Evolutionary conservation across 2,329 filamentous ascomycete genomes (phyloP), one percentile per base, ranked within the genome.

Genomic region (Ascocoryne sarcoides): DNA sequence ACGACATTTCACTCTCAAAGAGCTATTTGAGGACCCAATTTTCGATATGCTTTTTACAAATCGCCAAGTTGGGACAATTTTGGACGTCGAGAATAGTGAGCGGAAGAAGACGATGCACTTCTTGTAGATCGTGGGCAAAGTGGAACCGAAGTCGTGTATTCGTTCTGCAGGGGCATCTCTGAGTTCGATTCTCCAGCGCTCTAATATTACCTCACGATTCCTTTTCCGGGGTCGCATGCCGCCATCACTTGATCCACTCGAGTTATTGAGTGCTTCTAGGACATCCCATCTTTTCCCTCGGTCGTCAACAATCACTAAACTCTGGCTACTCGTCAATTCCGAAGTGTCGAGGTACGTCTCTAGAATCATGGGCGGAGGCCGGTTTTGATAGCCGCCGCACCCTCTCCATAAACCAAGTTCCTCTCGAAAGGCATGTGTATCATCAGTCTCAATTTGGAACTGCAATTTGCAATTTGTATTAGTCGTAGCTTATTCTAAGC

Each of bases 371-470:
- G 88, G 82, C 28, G 84, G 82, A 26, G 92, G 92, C 44, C 75
- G 78, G 54, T 83, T 82, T 37, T 85, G 78, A 48, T 83, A 74
- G 44, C 83, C 77, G 60, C 90, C 84, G 58, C 84, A 84, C 33
- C 69, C 75, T 62, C 82, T 90, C 89, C 89, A 98, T 43, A 77
- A 71, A 53, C 75, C 73, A 47, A 96, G 73, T 49, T 92, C 84
- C 50, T 93, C 82, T 55, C 75, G 72, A 57, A 95, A 88, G 45
- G 84, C 79, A 57, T 95, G 86, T 48, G 90, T 90, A 54, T 98
- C 92, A 54, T 94, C 84, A 32, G 95, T 82, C 51, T 95, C 84
- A 52, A 95, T 79, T 68, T 95, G 93, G 65, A 95, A 98, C 92
- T 96, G 56, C 9, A 33, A 38, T n/a, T n/a, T n/a, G 10, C 14